Percentiles rank a stretch among this genome's conserved stretches.
Evolutionary conservation across 805 yeast genomes (phyloP).

Genomic region (Saturnispora quitensis): DNA sequence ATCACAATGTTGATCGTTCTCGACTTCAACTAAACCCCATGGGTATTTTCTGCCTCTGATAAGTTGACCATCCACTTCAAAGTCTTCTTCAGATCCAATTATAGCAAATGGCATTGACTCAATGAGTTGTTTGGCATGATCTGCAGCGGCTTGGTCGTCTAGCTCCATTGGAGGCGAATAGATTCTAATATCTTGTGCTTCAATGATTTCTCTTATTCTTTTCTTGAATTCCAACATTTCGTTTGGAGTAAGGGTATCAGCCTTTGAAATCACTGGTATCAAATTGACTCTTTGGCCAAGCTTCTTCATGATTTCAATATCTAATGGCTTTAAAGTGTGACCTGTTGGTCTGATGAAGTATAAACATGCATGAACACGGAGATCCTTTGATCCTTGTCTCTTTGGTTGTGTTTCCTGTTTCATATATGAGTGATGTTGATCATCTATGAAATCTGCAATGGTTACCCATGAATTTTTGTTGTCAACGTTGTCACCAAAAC

Average conservation of each 20-base stretch:
- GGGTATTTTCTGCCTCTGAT: slow-evolving; percentile 80
- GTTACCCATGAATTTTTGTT: slow-evolving; percentile 84
- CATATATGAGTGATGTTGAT: slow-evolving; percentile 82
- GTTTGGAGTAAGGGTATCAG: slow-evolving; percentile 71
- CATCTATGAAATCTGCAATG: slow-evolving; percentile 79
- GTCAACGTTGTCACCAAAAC: slow-evolving; percentile 86
- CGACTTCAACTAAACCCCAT: slow-evolving; percentile 87
- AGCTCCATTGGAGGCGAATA: slow-evolving; percentile 77
- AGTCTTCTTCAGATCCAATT: slow-evolving; percentile 66
- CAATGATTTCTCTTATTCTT: slow-evolving; percentile 74
- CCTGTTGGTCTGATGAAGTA: slow-evolving; percentile 91
- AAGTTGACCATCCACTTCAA: slow-evolving; percentile 53
- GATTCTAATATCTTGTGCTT: slow-evolving; percentile 73
- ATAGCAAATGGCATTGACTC: slow-evolving; percentile 85
- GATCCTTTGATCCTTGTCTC: slow-evolving; percentile 57
- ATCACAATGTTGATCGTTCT: slow-evolving; percentile 78
- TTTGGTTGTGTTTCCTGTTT: slow-evolving; percentile 90
- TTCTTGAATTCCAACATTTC: slow-evolving; percentile 64
- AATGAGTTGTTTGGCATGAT: slow-evolving; percentile 70
- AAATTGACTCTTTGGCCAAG: slow-evolving; percentile 72
- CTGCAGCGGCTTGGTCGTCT: slow-evolving; percentile 67
- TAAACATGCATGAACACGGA: slow-evolving; percentile 84
- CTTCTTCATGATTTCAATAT: slow-evolving; percentile 81
- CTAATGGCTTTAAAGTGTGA: slow-evolving; percentile 78
- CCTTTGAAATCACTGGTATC: slow-evolving; percentile 81